A percentile compares a stretch with the other conserved stretches of the same genome.
Evolutionary conservation across 768 basidiomycete genomes (phyloP).

Genomic region (Lactarius sanguifluus): DNA sequence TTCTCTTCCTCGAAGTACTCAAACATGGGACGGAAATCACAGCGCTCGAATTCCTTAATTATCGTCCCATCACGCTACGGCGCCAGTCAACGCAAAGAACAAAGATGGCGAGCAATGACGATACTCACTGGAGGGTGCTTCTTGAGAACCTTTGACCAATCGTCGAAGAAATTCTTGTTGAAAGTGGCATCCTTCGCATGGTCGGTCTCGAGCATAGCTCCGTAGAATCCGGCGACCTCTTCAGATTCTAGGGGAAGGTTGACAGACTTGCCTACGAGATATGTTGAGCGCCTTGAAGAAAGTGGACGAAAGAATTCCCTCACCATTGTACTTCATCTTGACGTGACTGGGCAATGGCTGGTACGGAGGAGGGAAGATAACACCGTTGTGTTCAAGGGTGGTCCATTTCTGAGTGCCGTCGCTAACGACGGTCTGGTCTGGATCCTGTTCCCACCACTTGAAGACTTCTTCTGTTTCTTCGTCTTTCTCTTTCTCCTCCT

Average conservation of each 20-base stretch:
- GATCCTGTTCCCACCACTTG: slow-evolving; percentile 78
- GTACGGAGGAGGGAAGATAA: slow-evolving; percentile 95
- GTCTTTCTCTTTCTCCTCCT: slow-evolving; percentile 50
- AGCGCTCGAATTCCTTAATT: slow-evolving; percentile 72
- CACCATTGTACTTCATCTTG: slow-evolving; percentile 96
- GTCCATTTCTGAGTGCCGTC: slow-evolving; percentile 88
- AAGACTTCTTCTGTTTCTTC: slow-evolving; percentile 73
- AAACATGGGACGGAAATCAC: slow-evolving; percentile 95
- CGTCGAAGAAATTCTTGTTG: slow-evolving; percentile 94
- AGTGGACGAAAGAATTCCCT: slow-evolving; percentile 31
- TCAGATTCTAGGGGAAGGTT: slow-evolving; percentile 83
- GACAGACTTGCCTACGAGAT: slow-evolving; percentile 64
- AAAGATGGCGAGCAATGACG: slow-evolving; percentile 17
- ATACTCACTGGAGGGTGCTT: slow-evolving; percentile 78
- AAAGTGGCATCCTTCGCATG: slow-evolving; percentile 88
- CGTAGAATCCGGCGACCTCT: slow-evolving; percentile 97
- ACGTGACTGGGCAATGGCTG: slow-evolving; percentile 76
- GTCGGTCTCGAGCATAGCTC: slow-evolving; percentile 86
- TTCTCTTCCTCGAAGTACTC: slow-evolving; percentile 92
- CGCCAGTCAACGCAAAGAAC: slow-evolving; percentile 1
- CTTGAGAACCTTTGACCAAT: slow-evolving; percentile 77
- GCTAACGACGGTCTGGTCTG: slow-evolving; percentile 54
- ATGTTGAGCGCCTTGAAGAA: slow-evolving; percentile 13
- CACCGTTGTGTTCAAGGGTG: slow-evolving; percentile 92
- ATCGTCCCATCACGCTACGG: slow-evolving; percentile 66